Evolutionary conservation across 441 rosid species (phyloP).

Genomic region (Euphorbia celastroides): DNA sequence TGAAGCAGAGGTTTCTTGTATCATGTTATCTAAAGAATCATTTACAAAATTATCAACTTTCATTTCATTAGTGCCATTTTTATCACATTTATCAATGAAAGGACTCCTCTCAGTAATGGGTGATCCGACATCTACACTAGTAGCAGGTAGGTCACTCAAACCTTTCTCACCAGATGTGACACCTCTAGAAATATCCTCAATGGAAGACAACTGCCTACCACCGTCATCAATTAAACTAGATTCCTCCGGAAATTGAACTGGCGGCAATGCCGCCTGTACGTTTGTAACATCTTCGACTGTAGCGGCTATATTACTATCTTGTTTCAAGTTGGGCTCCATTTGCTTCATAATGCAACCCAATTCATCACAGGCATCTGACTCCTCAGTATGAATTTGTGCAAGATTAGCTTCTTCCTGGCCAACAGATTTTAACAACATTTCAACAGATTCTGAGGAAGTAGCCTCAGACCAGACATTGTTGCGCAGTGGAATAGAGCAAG

Average conservation of each 20-base stretch:
- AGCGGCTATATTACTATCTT: conserved; percentile 28
- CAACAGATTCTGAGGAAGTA: conserved; percentile 96
- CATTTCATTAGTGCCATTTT: conserved; percentile 23
- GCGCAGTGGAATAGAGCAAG: conserved; percentile 76
- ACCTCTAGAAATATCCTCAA: conserved; percentile 31
- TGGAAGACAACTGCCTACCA: conserved; percentile 33
- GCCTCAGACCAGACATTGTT: conserved; percentile 99
- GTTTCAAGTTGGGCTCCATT: conserved; percentile 66
- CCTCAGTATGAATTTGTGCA: conserved; percentile 38
- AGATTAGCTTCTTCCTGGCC: conserved; percentile 79
- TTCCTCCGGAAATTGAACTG: conserved; percentile 33
- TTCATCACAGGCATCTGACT: conserved; percentile 67
- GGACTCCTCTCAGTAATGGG: conserved; percentile 25
- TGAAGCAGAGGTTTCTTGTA: conserved; percentile 32
- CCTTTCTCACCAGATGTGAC: conserved; percentile 35
- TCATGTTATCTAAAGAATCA: conserved; percentile 31
- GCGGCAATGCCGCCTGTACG: conserved; percentile 30
- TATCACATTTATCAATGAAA: conserved; percentile 19
- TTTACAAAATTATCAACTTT: conserved; percentile 24
- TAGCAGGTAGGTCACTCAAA: conserved; percentile 24
- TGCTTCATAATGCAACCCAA: conserved; percentile 60
- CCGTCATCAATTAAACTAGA: conserved; percentile 33
- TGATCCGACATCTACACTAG: conserved; percentile 23
- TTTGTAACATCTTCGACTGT: conserved; percentile 31
- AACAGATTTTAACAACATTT: conserved; percentile 96